phyloP scores from a whole-genome alignment of 2,329 filamentous ascomycete genomes.

The Penicillium vulpinum region DNA sequence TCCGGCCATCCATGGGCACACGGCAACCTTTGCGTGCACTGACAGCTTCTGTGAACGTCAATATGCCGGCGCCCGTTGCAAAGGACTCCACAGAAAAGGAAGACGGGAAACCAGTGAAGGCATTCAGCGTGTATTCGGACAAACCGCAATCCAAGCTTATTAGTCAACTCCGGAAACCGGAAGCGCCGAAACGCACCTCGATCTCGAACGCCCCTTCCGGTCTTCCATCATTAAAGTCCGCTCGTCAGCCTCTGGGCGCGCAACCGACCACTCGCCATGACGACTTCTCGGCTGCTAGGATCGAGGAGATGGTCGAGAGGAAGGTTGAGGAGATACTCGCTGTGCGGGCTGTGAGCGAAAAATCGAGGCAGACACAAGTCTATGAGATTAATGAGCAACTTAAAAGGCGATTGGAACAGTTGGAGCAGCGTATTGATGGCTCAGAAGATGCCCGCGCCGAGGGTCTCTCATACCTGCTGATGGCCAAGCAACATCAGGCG shows the following conservation, averaged over 20 bases:
- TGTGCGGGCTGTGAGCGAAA: slow-evolving; percentile 65
- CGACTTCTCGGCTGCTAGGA: slow-evolving; percentile 68
- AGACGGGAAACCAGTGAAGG: slow-evolving; percentile 73
- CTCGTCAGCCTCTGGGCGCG: slow-evolving; percentile 32
- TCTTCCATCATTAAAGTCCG: slow-evolving; percentile 54
- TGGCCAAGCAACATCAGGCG: slow-evolving; percentile 87
- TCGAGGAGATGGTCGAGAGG: slow-evolving; percentile 88
- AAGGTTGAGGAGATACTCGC: slow-evolving; percentile 89
- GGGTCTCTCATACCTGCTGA: slow-evolving; percentile 80
- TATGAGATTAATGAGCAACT: slow-evolving; percentile 72
- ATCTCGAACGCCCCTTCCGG: slow-evolving; percentile 35
- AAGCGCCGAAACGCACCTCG: slow-evolving; percentile 48
- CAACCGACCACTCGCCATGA: slow-evolving; percentile 42
- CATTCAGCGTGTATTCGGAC: slow-evolving; percentile 85
- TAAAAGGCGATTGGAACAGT: slow-evolving; percentile 74
- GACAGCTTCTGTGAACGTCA: slow-evolving; percentile 72
- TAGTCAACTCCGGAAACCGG: slow-evolving; percentile 40
- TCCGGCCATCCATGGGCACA: slow-evolving; percentile 45
- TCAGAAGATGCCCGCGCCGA: slow-evolving; percentile 75
- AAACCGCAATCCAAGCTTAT: slow-evolving; percentile 51
- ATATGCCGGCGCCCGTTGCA: slow-evolving; percentile 57
- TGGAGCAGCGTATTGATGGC: slow-evolving; percentile 82
- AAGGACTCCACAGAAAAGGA: slow-evolving; percentile 54
- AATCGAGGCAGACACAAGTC: slow-evolving; percentile 42
- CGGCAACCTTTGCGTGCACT: slow-evolving; percentile 80